phyloP scores from a whole-genome alignment of 176 grass and related monocot genomes.

The Cenchrus americanus region DNA sequence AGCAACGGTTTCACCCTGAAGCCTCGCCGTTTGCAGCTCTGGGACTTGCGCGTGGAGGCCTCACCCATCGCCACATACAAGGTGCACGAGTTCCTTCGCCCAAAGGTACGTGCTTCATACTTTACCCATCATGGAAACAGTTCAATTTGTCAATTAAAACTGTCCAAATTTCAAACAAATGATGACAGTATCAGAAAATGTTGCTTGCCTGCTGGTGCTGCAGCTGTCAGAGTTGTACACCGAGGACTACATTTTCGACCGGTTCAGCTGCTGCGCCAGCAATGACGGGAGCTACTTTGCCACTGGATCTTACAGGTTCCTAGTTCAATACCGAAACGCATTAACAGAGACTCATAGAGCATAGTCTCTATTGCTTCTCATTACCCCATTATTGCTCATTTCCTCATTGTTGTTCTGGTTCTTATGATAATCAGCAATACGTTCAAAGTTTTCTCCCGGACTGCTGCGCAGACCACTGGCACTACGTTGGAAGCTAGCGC shows the following conservation, averaged over 20 bases:
- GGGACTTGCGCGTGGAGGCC: slow-evolving; percentile 73
- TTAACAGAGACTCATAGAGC: not conserved
- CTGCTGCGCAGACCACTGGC: slow-evolving; percentile 34
- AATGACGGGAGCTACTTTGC: slow-evolving; percentile 65
- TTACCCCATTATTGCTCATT: not conserved
- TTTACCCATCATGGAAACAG: not conserved
- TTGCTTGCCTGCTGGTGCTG: slow-evolving; percentile 8
- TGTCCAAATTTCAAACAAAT: not conserved
- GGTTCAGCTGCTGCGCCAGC: slow-evolving; percentile 71
- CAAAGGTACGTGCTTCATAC: slow-evolving; percentile 53
- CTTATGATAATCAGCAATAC: slow-evolving; percentile 65
- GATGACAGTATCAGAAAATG: not conserved
- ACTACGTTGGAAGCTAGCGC: slow-evolving; percentile 70
- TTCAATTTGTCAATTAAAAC: not conserved
- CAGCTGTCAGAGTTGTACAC: slow-evolving; percentile 80
- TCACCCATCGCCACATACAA: slow-evolving; percentile 61
- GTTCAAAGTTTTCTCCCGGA: slow-evolving; percentile 64
- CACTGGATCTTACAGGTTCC: slow-evolving; percentile 83
- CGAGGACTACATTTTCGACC: slow-evolving; percentile 72
- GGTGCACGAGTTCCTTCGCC: slow-evolving; percentile 75
- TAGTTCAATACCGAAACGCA: not conserved
- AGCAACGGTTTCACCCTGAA: not conserved
- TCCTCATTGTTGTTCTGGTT: not conserved
- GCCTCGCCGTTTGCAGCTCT: slow-evolving; percentile 47
- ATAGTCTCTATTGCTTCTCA: not conserved